These are phyloP conservation scores for Clarireedia monteithiana DNA, from an alignment of 2,329 filamentous ascomycete species.

Conservation along the genomic window DNA sequence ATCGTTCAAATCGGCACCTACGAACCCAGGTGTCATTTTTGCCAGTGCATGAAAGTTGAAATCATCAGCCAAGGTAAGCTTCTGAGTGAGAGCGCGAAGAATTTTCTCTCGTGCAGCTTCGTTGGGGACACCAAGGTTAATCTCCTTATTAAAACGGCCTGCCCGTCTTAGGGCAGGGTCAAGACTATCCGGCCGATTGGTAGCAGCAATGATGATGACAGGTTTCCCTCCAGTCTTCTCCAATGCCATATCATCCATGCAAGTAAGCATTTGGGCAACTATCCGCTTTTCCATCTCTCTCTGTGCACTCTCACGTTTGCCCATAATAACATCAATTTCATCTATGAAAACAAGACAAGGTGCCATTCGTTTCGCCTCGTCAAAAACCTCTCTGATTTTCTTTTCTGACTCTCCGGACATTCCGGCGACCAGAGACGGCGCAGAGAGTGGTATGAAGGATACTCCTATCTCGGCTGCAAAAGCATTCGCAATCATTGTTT, in stretches of 20 bases:
- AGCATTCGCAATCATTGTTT: conserved; percentile 76
- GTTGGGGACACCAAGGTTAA: conserved; percentile 83
- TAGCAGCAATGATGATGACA: conserved; percentile 85
- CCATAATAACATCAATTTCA: conserved; percentile 84
- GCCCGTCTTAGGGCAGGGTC: conserved; percentile 69
- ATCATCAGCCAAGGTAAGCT: conserved; percentile 55
- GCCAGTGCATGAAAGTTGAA: conserved; percentile 70
- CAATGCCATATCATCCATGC: conserved; percentile 74
- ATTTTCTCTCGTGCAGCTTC: conserved; percentile 72
- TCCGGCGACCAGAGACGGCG: conserved; percentile 72
- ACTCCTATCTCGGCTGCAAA: conserved; percentile 69
- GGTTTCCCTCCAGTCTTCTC: conserved; percentile 67
- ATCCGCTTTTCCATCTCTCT: conserved; percentile 87
- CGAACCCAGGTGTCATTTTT: conserved; percentile 83
- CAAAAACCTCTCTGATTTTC: conserved; percentile 76
- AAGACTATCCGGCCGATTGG: conserved; percentile 78
- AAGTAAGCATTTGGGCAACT: conserved; percentile 72
- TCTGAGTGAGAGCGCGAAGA: conserved; percentile 61
- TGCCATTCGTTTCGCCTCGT: conserved; percentile 77
- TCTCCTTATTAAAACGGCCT: conserved; percentile 73
- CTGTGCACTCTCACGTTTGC: conserved; percentile 74
- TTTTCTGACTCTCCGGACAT: conserved; percentile 89
- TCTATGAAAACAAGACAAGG: conserved; percentile 90
- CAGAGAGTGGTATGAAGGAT: conserved; percentile 74
- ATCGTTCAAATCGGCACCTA: conserved; percentile 77